Evolutionary conservation across 352 stramenopile genomes (phyloP).

Genomic region (Globisporangium parvum): DNA sequence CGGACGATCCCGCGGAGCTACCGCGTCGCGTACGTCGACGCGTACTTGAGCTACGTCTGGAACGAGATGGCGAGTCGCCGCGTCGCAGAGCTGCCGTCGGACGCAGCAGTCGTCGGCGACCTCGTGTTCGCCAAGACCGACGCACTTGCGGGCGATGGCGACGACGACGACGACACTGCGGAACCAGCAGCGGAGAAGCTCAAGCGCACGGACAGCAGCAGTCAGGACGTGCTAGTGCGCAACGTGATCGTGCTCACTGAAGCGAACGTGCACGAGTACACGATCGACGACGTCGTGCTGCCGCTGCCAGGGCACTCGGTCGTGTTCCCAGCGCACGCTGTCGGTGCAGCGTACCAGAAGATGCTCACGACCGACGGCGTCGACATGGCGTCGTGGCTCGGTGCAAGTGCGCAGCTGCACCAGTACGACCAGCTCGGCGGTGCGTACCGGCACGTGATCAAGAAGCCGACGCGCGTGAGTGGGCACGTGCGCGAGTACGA

Average conservation of each 20-base stretch:
- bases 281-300: conserved; percentile 92
- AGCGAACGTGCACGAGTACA: conserved; percentile 83
- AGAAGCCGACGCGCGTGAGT: conserved; percentile 74
- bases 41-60: conserved; percentile 94
- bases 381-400: conserved; percentile 32
- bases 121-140: conserved; percentile 58
- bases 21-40: conserved; percentile 60
- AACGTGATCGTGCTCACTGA: conserved; percentile 63
- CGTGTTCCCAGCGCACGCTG: conserved; percentile 74
- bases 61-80: conserved; percentile 92
- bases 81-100: conserved; percentile 57
- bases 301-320: conserved; percentile 90
- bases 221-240: conserved; percentile 19
- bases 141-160: conserved; percentile 6
- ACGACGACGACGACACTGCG: background rate
- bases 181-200: conserved; percentile 11
- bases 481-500: conserved; percentile 84
- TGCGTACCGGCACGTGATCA: conserved; percentile 91
- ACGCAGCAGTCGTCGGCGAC: conserved; percentile 80
- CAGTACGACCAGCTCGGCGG: conserved; percentile 71
- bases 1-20: conserved; percentile 54
- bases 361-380: conserved; percentile 53
- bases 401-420: conserved; percentile 21
- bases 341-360: conserved; percentile 41
- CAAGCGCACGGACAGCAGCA: conserved; percentile 25